Base-by-base conservation (phyloP, 2,329 filamentous ascomycete genomes). In the Apiospora hydei region DNA sequence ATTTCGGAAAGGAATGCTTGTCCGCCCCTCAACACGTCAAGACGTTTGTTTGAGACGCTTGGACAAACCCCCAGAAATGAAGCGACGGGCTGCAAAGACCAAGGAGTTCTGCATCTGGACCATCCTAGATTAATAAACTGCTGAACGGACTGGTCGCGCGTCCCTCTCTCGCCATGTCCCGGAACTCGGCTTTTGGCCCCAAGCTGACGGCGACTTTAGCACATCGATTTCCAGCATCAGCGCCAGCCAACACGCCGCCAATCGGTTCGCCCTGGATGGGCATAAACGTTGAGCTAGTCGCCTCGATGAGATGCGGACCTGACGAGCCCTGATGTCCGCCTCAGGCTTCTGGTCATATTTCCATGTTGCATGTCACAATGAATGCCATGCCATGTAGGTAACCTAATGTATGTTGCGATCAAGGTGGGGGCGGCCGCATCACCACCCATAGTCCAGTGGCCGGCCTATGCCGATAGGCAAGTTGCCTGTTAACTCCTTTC, bases 111-210 rank as follows among this genome's bases (percentile, higher is more conserved):
- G 21, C 34, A 7, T 30, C 49, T 21, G 34, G 51, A 38, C 16
- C 16, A 8, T 3, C 53, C 13, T 21, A 47, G 16, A 24, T 38
- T 21, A 16, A 18, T n/a, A 21, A 61, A 18, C 57, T 38, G 34
- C 30, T 64, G 30, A 41, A 41, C 30, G 21, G 57, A n/a, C 53
- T 34, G 53, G 4, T 61, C 53, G 4, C 53, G 4, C 16, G 30
- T 41, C 41, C 34, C 34, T 8, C 30, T 24, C 57, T 41, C 34
- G 30, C 57, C 57, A 64, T 41, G 30, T 13, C 57, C 57, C 57
- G 57, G 57, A 64, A 41, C 34, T 64, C 57, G 57, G 57, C 57
- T 64, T 16, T 41, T 64, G 57, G 57, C 30, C 57, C 53, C 53
- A 5, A 61, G 30, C 30, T 61, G 34, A 8, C 34, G 26, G 26